A percentile compares a stretch with the other conserved stretches of the same genome.
Evolutionary conservation across 1,139 yeast genomes (phyloP).

Genomic region (Geotrichum fermentans): DNA sequence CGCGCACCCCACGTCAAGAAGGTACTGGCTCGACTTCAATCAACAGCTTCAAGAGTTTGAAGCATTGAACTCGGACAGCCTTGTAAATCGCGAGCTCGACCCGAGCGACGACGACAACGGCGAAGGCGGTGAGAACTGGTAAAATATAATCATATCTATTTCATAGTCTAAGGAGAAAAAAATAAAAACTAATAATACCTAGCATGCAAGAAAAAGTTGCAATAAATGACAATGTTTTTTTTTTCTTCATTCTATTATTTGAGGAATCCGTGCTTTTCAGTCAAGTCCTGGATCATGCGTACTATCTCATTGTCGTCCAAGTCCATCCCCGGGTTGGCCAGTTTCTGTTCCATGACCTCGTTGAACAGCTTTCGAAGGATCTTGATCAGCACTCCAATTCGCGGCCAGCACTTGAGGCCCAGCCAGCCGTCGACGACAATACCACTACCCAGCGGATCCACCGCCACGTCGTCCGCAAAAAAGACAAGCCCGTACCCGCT

Average conservation of each 20-base stretch:
- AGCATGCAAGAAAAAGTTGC: no score
- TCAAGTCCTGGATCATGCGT: conserved; percentile 11
- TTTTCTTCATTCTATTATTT: not conserved
- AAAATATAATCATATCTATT: no score
- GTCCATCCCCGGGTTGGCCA: conserved; percentile 42
- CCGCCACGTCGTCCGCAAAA: conserved; percentile 71
- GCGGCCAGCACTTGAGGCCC: conserved; percentile 86
- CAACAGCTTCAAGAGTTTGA: not conserved
- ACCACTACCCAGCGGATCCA: conserved; percentile 53
- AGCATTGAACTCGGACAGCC: not conserved
- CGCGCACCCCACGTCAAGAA: not conserved
- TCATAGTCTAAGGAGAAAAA: no score
- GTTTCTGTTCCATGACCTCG: conserved; percentile 55
- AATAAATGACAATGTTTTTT: not conserved
- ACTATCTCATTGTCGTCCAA: conserved; percentile 23
- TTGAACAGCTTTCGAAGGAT: conserved; percentile 64
- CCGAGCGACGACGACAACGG: not conserved
- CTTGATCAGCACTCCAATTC: conserved; percentile 80
- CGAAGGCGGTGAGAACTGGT: no score
- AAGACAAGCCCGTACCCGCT: conserved; percentile 63
- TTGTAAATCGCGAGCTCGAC: not conserved
- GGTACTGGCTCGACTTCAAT: not conserved
- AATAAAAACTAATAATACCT: no score
- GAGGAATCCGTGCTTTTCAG: conserved; percentile 17
- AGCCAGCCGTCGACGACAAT: conserved; percentile 65